These are phyloP conservation scores for Beauveria rudraprayagi DNA, from an alignment of 2,329 filamentous ascomycete species.

Conservation along the genomic window DNA sequence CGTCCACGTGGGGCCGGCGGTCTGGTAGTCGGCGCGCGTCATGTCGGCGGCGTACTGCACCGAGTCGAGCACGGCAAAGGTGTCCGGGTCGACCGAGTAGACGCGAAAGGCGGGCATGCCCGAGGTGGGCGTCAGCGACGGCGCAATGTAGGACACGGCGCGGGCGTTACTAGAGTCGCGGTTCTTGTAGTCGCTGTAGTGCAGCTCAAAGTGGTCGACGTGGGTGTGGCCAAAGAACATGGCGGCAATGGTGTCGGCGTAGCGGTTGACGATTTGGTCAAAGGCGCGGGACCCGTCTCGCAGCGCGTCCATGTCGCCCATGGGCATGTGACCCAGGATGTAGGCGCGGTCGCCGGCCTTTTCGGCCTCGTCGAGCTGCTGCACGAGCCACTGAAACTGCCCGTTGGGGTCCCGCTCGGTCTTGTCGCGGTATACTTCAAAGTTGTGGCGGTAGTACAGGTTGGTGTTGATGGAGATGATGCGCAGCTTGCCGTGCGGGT, in stretches of 20 bases:
- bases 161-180: constrained; percentile 35
- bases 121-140: constrained; percentile 46
- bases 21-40: constrained; percentile 34
- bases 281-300: constrained; percentile 44
- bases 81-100: constrained; percentile 49
- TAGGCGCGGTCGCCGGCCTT: constrained; percentile 43
- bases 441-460: constrained; percentile 51
- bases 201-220: constrained; percentile 47
- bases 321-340: constrained; percentile 50
- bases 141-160: constrained; percentile 45
- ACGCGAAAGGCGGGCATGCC: constrained; percentile 50
- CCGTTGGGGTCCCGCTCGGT: constrained; percentile 43
- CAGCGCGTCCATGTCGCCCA: constrained; percentile 42
- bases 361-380: constrained; percentile 46
- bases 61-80: constrained; percentile 45
- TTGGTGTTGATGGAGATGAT: constrained; percentile 54
- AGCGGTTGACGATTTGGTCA: constrained; percentile 46
- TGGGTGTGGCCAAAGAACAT: constrained; percentile 53
- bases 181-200: constrained; percentile 39
- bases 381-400: constrained; percentile 45
- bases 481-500: constrained; percentile 39
- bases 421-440: constrained; percentile 43
- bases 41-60: constrained; percentile 48
- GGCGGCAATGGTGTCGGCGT: constrained; percentile 43
- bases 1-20: constrained; percentile 40